Evolutionary conservation across 176 grass and related monocot genomes (phyloP), one percentile per base, ranked within the genome.

Genomic region (Musa itinerans): DNA sequence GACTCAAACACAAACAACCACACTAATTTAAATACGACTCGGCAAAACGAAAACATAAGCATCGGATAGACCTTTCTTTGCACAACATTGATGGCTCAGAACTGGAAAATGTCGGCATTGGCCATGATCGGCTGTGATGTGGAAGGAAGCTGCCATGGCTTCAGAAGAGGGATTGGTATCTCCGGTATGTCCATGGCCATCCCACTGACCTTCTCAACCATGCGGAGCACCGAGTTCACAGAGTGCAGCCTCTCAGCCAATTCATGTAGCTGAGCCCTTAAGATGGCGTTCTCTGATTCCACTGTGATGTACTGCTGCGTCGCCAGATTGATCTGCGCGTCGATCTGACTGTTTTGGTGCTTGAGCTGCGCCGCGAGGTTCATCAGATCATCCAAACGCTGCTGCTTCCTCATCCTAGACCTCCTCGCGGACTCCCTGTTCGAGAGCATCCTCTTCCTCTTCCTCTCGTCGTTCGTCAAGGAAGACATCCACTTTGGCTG

Each of bases 371-470:
- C 54, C 43, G 20, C 83, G 53, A 59, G 52, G 51, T 52, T 72
- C 6, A 64, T 20, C 79, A 99, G 80, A 25, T 79, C 80, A 9
- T 81, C 83, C 69, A 84, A 54, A 71, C 71, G 58, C 74, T 82
- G 84, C 81, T 94, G 90, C 72, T 80, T 93, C 86, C 83, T 93
- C 71, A 81, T 23, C 27, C 91, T 86, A 10, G 95, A 88, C 67
- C 81, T 89, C 76, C 65, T 82, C 50, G 95, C 95, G 22, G 90
- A 99, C 57, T 91, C 84, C 50, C 95, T 82, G 54, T 98, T 98
- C 4, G 95, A 99, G 49, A 72, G 80, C 95, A 86, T 99, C 48
- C 95, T 87, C 43, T 79, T 94, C 49, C 83, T 80, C 68, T 85
- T 89, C 53, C 84, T 86, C 69, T 99, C 95, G 65, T 94, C 91